Evolutionary conservation across 495 filamentous ascomycete species (phyloP).

Genomic region (Viridothelium virens): DNA sequence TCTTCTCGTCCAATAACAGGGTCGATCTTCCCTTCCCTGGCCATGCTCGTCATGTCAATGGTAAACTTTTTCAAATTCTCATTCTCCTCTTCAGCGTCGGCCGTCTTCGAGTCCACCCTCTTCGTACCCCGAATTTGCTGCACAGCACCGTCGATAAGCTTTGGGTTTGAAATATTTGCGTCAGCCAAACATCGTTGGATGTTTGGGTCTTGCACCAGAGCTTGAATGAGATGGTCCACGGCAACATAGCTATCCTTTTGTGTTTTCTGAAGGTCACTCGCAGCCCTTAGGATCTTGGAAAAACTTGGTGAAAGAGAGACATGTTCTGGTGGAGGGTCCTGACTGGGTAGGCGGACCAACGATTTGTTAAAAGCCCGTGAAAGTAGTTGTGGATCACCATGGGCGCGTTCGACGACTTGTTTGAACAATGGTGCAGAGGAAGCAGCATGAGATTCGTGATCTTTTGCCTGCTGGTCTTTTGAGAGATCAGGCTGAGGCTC

Average conservation of each 20-base stretch:
- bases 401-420: constrained; percentile 87
- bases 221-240: constrained; percentile 84
- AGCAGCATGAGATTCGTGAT: constrained; percentile 50
- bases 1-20: constrained; percentile 97
- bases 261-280: constrained; percentile 85
- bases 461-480: constrained; percentile 58
- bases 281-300: constrained; percentile 68
- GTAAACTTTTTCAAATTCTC: constrained; percentile 97
- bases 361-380: constrained; percentile 85
- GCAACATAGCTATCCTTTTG: constrained; percentile 94
- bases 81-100: constrained; percentile 79
- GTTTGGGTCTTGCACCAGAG: constrained; percentile 66
- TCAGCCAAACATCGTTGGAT: constrained; percentile 71
- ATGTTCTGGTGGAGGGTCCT: constrained; percentile 87
- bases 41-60: constrained; percentile 91
- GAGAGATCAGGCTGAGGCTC: constrained; percentile 72
- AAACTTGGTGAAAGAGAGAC: constrained; percentile 74
- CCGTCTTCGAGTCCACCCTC: constrained; percentile 89
- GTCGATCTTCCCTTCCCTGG: constrained; percentile 93
- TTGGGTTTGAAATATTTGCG: constrained; percentile 83
- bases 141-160: constrained; percentile 79
- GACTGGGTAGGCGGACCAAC: constrained; percentile 81
- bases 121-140: constrained; percentile 83
- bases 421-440: constrained; percentile 67
- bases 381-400: constrained; percentile 82